Percentiles rank a stretch among this genome's conserved stretches.
phyloP scores from a whole-genome alignment of 2,329 filamentous ascomycete species.

The Venturia pyrina region DNA sequence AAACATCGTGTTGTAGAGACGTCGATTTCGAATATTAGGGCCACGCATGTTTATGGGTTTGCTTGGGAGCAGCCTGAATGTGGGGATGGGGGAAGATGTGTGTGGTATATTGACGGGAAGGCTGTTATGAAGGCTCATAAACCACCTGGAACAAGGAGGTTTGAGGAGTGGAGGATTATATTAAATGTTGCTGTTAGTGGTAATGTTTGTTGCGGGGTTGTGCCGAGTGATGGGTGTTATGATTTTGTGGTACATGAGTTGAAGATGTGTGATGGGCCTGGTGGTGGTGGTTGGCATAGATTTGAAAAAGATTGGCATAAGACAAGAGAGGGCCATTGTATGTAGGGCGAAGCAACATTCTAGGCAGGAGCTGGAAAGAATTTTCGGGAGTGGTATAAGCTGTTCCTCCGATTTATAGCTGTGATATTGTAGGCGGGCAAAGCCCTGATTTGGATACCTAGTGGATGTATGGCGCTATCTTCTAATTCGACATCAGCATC shows the following conservation, averaged over 20 bases:
- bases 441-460: not conserved
- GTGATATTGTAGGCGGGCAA: not conserved
- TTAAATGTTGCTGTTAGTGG: constrained; percentile 55
- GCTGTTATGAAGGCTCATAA: constrained; percentile 48
- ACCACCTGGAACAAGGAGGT: constrained; percentile 41
- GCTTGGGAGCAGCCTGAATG: constrained; percentile 43
- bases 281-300: constrained; percentile 41
- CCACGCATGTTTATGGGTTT: constrained; percentile 45
- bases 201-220: constrained; percentile 44
- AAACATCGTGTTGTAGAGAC: constrained; percentile 49
- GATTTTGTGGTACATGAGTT: constrained; percentile 46
- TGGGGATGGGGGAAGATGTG: constrained; percentile 36
- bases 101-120: constrained; percentile 51
- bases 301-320: constrained; percentile 44
- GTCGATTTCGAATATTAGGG: constrained; percentile 37
- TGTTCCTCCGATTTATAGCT: not conserved
- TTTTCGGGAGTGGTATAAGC: not conserved
- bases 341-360: not conserved
- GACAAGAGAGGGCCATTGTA: constrained; percentile 15
- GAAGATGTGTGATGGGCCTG: constrained; percentile 42
- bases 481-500: no score
- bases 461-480: not conserved
- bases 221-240: constrained; percentile 44
- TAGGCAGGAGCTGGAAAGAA: not conserved
- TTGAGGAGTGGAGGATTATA: constrained; percentile 47